Conservation (phyloP, 768 basidiomycete genomes). For the Paxillus ammoniavirescens region DNA sequence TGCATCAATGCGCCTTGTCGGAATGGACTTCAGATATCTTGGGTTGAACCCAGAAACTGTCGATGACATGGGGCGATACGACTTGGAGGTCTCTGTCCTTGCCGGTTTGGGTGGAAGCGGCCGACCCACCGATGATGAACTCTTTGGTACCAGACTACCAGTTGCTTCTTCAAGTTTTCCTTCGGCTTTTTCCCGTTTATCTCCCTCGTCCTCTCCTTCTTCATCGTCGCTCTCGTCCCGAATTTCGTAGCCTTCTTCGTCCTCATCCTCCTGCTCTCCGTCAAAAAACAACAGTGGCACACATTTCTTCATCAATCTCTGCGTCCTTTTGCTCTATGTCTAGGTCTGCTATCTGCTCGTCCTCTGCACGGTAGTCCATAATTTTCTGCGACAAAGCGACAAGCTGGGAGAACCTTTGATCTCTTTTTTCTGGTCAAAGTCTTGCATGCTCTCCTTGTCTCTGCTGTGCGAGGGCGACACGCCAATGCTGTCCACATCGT, state of each 20-base stretch:
- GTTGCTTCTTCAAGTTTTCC: constrained; percentile 47
- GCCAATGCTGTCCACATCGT: constrained; percentile 42
- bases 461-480: constrained; percentile 90
- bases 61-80: constrained; percentile 87
- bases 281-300: constrained; percentile 98
- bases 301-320: constrained; percentile 92
- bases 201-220: constrained; percentile 52
- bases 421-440: constrained; percentile 97
- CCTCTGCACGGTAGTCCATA: constrained; percentile 91
- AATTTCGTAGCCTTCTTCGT: constrained; percentile 86
- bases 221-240: constrained; percentile 79
- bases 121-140: constrained; percentile 75
- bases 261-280: constrained; percentile 92
- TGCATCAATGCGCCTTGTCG: constrained; percentile 82
- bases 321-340: constrained; percentile 80
- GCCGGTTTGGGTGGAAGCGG: constrained; percentile 42
- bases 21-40: constrained; percentile 89
- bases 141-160: constrained; percentile 60
- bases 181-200: constrained; percentile 40
- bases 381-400: constrained; percentile 89
- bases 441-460: constrained; percentile 91
- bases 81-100: constrained; percentile 61
- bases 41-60: constrained; percentile 98
- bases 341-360: constrained; percentile 74
- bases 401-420: constrained; percentile 85